Conservation (phyloP, 177 flowering plant genomes). For the Vitis hybrid region DNA sequence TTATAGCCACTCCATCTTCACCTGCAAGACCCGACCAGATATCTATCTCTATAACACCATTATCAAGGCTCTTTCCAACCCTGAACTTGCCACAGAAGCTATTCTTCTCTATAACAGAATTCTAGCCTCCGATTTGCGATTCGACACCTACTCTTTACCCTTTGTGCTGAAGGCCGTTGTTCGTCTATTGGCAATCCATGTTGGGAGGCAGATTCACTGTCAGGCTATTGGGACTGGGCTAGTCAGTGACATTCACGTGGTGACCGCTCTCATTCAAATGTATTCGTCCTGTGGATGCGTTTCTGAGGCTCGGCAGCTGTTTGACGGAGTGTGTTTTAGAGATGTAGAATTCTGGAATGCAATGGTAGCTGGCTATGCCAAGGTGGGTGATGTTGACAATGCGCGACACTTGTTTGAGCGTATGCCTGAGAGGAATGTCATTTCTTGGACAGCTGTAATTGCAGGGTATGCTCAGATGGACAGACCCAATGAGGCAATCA, state of each 20-base stretch:
- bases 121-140: constrained; percentile 32
- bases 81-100: constrained; percentile 32
- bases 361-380: constrained; percentile 55
- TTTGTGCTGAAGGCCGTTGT: constrained; percentile 54
- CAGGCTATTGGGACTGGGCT: constrained; percentile 44
- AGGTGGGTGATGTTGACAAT: constrained; percentile 46
- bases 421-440: constrained; percentile 58
- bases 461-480: constrained; percentile 48
- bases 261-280: constrained; percentile 45
- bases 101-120: constrained; percentile 36
- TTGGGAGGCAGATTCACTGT: constrained; percentile 49
- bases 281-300: constrained; percentile 40
- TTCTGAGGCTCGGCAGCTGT: constrained; percentile 51
- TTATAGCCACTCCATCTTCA: constrained; percentile 38
- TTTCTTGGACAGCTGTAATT: constrained; percentile 63
- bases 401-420: constrained; percentile 48
- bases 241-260: constrained; percentile 37
- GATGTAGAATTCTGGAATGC: constrained; percentile 61
- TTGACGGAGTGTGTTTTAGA: constrained; percentile 33
- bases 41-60: constrained; percentile 47
- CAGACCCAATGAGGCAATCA: constrained; percentile 44
- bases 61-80: constrained; percentile 41
- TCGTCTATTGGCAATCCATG: constrained; percentile 17
- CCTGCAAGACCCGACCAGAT: constrained; percentile 23
- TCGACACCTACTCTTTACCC: constrained; percentile 60